Evolutionary conservation across 306 rosid genomes (phyloP), one percentile per base, ranked within the genome.

Genomic region (Astragalus glycyphyllos): DNA sequence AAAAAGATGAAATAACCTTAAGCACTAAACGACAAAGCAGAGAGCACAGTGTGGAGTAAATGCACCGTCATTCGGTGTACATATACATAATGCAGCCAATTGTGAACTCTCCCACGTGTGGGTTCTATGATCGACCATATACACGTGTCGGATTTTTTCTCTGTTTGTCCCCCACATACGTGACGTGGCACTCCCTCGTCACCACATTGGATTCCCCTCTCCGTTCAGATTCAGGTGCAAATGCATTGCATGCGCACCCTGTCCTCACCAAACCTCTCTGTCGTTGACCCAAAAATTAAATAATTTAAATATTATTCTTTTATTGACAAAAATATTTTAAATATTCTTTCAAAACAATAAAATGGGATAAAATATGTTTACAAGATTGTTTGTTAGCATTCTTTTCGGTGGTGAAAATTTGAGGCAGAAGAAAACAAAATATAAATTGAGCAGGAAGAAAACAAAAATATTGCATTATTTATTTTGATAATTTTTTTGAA

Each of bases 41-140:
- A 65, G 56, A 61, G 11, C 61, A 14, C 51, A 5, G 47, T 14
- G 70, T 17, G 15, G 4, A 68, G 56, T 77, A 20, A 77, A 81
- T 67, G 82, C 85, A 81, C 82, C 85, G 80, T 68, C 85, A 81
- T 73, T 77, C 53, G 53, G 63, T 66, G 75, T 53, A 29, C 38
- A 26, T 3, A 26, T 58, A 50, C 71, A 58, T 41, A 63, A 68
- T 61, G 64, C 42, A 66, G 76, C 79, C 76, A 76, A 65, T 50
- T 29, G 12, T 13, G 49, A 10, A 56, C 48, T 50, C 63, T 74
- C 54, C 57, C 83, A 78, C 86, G 83, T 78, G 83, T 68, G 83
- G 9, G n/a, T 58, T 9, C 3, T 6, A 37, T 11, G 38, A 63
- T 57, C 72, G 74, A 49, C 63, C 77, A 57, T 53, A 6, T 14